phyloP scores from a whole-genome alignment of 1,284 basidiomycete genomes.

The Ceratobasidium sp. region DNA sequence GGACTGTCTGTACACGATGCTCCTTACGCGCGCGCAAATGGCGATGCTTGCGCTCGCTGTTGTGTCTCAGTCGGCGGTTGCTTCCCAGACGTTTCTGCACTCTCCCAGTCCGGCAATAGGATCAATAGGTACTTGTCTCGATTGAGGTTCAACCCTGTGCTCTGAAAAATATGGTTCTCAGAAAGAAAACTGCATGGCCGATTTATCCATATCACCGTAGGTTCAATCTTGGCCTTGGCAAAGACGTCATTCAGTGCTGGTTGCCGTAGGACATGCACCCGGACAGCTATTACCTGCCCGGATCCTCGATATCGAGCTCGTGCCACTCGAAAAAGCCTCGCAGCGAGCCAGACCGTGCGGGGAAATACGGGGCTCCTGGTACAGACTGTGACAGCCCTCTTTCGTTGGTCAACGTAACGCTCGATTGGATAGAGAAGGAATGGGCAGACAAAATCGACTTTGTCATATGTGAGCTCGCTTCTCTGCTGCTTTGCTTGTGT shows the following conservation, averaged over 20 bases:
- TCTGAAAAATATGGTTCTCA: neutral
- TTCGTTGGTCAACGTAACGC: slow-evolving; percentile 76
- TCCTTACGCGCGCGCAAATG: neutral
- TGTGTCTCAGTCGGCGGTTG: slow-evolving; percentile 18
- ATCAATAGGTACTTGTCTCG: slow-evolving; percentile 8
- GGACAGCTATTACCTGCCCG: slow-evolving; percentile 66
- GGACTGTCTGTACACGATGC: neutral
- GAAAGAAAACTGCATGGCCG: slow-evolving; percentile 67
- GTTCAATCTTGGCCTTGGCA: slow-evolving; percentile 6
- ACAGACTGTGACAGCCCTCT: slow-evolving; percentile 90
- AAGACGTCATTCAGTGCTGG: neutral
- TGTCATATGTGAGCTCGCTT: slow-evolving; percentile 70
- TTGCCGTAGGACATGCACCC: slow-evolving; percentile 70
- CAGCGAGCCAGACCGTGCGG: slow-evolving; percentile 50
- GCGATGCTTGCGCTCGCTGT: neutral
- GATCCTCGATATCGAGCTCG: slow-evolving; percentile 60
- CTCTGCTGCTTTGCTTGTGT: neutral
- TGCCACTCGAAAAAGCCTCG: slow-evolving; percentile 69
- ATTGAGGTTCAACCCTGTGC: slow-evolving; percentile 15
- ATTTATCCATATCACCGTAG: slow-evolving; percentile 72
- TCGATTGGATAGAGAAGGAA: slow-evolving; percentile 80
- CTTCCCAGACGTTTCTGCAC: slow-evolving; percentile 28
- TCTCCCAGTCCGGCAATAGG: slow-evolving; percentile 1
- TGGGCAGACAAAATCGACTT: slow-evolving; percentile 90
- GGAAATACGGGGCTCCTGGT: slow-evolving; percentile 68